Conservation (phyloP, 2,329 filamentous ascomycete species). For the Cladosporium cucumerinum region DNA sequence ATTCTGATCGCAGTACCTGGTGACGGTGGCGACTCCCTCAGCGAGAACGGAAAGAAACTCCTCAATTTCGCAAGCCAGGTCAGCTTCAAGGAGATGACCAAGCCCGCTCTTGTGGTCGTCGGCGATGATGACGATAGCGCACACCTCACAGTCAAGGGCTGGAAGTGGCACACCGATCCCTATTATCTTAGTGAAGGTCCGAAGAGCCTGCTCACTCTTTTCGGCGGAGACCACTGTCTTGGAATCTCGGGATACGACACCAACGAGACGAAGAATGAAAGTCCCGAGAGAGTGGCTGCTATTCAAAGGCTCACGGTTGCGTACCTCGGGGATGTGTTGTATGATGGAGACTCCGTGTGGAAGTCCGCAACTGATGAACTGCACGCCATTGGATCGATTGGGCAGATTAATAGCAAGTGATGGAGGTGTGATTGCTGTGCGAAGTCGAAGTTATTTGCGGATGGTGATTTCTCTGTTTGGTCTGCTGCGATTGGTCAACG, state of each 20-base stretch:
- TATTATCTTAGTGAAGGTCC: not conserved
- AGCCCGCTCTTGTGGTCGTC: not conserved
- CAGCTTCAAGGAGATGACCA: not conserved
- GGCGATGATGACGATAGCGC: conserved; percentile 4
- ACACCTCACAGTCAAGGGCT: conserved; percentile 4
- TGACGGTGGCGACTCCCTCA: conserved; percentile 3
- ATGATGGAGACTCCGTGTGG: not conserved
- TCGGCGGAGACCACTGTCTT: conserved; percentile 25
- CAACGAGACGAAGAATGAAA: not conserved
- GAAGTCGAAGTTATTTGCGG: not conserved
- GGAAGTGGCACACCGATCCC: conserved; percentile 13
- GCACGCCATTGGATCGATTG: not conserved
- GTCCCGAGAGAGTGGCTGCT: not conserved
- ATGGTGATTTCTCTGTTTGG: not conserved
- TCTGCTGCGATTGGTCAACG: not conserved
- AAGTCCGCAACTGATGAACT: not conserved
- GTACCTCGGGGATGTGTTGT: not conserved
- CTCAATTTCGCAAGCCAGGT: not conserved
- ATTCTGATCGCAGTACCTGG: not conserved
- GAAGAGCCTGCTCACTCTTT: conserved; percentile 12
- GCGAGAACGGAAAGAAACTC: not conserved
- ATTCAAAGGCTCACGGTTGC: not conserved
- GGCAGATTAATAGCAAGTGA: not conserved
- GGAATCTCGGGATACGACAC: conserved; percentile 20
- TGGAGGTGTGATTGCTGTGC: not conserved